Evolutionary conservation across 257 asterid species (phyloP), one percentile per base, ranked within the genome.

Genomic region (Salvia rosmarinus): DNA sequence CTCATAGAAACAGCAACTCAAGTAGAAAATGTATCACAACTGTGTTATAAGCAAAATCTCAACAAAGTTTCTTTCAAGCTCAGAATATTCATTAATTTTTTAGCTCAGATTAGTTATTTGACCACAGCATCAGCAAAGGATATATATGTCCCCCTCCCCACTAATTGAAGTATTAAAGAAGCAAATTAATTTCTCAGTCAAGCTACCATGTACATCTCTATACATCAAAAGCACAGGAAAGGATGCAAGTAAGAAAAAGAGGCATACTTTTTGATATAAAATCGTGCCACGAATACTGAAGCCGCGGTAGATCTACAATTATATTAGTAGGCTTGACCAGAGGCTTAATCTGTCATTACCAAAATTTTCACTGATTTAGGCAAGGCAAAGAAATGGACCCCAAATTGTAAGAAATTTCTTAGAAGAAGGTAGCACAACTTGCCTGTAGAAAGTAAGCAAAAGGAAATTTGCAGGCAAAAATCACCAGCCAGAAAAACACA

Each of bases 391-490:
- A n/a, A 58, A 70, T 67, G 37, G 39, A 64, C 64, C 28, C 30
- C 64, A 16, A 59, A 35, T 39, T 72, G 8, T 47, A 67, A 67
- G 6, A 56, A 67, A 42, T 64, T 21, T 20, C 43, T 63, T 46
- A 44, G 39, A 64, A 60, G 75, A 76, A 56, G n/a, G 74, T 42
- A 52, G 32, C 4, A 66, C 19, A 57, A 77, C 97, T 82, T 88
- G 82, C 99, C 98, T 89, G 98, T 70, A 95, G 99, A 74, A 95
- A 95, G 90, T 91, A 95, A 35, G 99, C 87, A 72, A 95, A 95
- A 1, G 96, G 81, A 81, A 91, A 95, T 80, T 95, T 95, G 93
- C 96, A 88, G 56, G 84, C 80, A 70, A 95, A 89, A 77, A 95
- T 92, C 82, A 89, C 93, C 88, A 95, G 67, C 99, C 99, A 95